Base-by-base conservation (phyloP, 129 eudicot genomes). In the Apium graveolens region DNA sequence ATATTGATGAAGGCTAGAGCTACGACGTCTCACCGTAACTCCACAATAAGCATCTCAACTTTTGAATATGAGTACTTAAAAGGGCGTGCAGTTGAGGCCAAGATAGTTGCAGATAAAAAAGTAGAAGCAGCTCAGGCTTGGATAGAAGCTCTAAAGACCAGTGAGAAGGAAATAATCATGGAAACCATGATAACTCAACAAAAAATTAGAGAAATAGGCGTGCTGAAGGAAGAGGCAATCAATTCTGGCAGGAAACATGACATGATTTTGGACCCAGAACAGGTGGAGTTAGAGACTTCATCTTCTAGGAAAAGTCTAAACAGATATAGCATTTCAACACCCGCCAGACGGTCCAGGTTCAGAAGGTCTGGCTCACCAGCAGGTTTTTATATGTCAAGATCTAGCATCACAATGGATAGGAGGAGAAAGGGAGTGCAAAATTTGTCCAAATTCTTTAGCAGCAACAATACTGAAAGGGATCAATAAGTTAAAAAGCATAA, bases 111-210 rank as follows among this genome's bases (percentile, higher is more conserved):
- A 43, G 92, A 91, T 69, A 91, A 86, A 78, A 94, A 94, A 53
- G 90, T 91, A 20, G 93, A 73, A 42, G 98, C 98, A n/a, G 93
- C 97, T 39, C 78, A 88, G 74, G 93, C 93, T 4, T 94, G 98
- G 97, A 79, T 82, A 21, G 91, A 88, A 73, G 98, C 91, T 72
- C 62, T 94, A n/a, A 88, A 80, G 84, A 90, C 97, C 74, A 86
- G 87, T 55, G 93, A 88, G 81, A 84, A 76, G 78, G 96, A 94
- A 78, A 83, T 86, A 41, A 9, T 83, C 73, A 85, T 89, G 83
- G 85, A 83, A 81, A 79, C 78, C 4, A 89, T 85, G 77, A 70
- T 78, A 49, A 55, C 82, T n/a, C 77, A 84, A 80, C 75, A 80
- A 78, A 26, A 75, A 78, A 43, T 76, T 31, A 77, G n/a, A 57